Percentiles rank a stretch among this genome's conserved stretches.
Conservation (phyloP, 208 protist species). For the Acanthamoeba castellanii region DNA sequence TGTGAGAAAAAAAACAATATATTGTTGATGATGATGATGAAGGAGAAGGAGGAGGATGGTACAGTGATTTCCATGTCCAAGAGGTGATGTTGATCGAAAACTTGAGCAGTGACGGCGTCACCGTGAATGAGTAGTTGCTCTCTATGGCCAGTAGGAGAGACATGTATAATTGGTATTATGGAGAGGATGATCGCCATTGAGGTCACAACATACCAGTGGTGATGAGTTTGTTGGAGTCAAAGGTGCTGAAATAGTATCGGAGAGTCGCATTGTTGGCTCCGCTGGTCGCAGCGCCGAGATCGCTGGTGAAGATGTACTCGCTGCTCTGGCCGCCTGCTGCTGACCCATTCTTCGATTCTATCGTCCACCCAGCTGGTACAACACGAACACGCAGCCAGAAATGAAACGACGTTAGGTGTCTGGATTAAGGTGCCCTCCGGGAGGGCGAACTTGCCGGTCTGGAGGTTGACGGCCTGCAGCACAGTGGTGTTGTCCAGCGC, state of each 20-base stretch:
- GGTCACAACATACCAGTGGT: not conserved
- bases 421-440: no score
- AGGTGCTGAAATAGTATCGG: not conserved
- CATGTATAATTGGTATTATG: no score
- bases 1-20: no score
- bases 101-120: not conserved
- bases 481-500: not conserved
- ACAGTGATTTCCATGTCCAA: not conserved
- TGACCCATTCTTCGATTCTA: not conserved
- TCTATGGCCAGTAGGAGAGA: not conserved
- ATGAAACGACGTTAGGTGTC: no score
- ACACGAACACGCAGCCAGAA: not conserved
- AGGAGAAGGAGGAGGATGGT: no score
- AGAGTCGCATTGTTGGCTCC: not conserved
- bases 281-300: not conserved
- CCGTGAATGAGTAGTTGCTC: constrained; percentile 5
- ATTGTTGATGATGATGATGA: no score
- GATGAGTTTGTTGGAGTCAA: not conserved
- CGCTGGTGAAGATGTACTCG: not conserved
- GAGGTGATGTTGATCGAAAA: not conserved
- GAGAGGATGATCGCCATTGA: not conserved
- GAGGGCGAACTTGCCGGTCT: not conserved
- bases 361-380: not conserved
- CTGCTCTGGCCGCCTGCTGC: not conserved
- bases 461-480: not conserved